Percentiles rank a stretch among this genome's conserved stretches.
Evolutionary conservation across 2,329 filamentous ascomycete genomes (phyloP).

Genomic region (Neophaeococcomyces aloes): DNA sequence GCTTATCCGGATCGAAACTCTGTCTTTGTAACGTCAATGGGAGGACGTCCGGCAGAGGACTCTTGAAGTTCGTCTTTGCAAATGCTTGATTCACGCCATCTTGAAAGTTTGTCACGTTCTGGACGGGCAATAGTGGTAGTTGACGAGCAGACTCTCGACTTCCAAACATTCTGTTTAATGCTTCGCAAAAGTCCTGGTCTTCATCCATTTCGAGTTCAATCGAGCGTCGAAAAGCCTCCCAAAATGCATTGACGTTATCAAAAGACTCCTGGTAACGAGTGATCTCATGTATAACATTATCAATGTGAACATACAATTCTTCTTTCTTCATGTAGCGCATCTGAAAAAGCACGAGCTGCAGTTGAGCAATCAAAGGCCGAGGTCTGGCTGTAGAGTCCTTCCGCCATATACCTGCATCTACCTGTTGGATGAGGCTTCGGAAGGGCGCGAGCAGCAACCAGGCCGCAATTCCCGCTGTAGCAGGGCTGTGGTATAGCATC

Average conservation of each 20-base stretch:
- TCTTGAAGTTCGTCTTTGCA: constrained; percentile 8
- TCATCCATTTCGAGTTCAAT: constrained; percentile 43
- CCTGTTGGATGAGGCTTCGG: constrained; percentile 43
- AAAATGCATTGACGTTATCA: constrained; percentile 44
- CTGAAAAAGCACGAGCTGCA: constrained; percentile 44
- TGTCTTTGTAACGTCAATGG: constrained; percentile 49
- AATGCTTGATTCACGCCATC: constrained; percentile 24
- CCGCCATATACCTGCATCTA: constrained; percentile 38
- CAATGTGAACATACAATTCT: constrained; percentile 32
- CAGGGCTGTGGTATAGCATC: constrained; percentile 35
- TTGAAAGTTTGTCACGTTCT: constrained; percentile 28
- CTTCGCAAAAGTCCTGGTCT: constrained; percentile 30
- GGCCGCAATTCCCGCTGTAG: constrained; percentile 46
- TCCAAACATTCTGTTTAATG: constrained; percentile 40
- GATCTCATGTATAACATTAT: constrained; percentile 32
- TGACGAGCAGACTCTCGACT: constrained; percentile 20
- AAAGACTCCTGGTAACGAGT: constrained; percentile 35
- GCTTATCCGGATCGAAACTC: constrained; percentile 42
- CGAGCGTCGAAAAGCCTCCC: constrained; percentile 43
- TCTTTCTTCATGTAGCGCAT: constrained; percentile 36
- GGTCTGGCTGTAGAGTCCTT: constrained; percentile 37
- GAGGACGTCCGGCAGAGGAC: constrained; percentile 38
- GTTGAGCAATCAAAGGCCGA: constrained; percentile 40
- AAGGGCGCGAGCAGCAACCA: constrained; percentile 52
- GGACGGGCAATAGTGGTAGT: constrained; percentile 28